A percentile compares a stretch with the other conserved stretches of the same genome.
phyloP scores from a whole-genome alignment of 2,329 filamentous ascomycete species.

The Aspergillus caelatus region DNA sequence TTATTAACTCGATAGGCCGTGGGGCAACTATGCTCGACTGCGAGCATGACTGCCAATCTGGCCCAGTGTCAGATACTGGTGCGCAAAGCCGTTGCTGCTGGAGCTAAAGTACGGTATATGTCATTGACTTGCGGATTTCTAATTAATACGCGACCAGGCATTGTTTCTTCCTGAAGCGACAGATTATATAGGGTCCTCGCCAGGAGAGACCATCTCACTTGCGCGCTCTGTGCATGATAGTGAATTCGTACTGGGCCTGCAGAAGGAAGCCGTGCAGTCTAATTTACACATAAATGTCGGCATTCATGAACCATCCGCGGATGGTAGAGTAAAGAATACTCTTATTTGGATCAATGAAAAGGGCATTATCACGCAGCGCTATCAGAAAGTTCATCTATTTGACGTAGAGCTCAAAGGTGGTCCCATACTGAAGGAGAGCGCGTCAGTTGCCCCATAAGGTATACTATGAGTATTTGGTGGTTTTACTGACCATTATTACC shows the following conservation, averaged over 20 bases:
- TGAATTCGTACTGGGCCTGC: slow-evolving; percentile 76
- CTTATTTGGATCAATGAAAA: slow-evolving; percentile 67
- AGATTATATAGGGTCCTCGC: slow-evolving; percentile 78
- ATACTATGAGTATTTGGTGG: not conserved
- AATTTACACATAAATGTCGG: slow-evolving; percentile 79
- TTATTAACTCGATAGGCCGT: slow-evolving; percentile 63
- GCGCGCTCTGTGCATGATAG: slow-evolving; percentile 67
- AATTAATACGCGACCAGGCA: slow-evolving; percentile 51
- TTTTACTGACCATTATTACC: not conserved
- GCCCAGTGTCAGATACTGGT: slow-evolving; percentile 74
- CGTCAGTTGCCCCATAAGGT: slow-evolving; percentile 34
- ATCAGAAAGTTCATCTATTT: slow-evolving; percentile 92
- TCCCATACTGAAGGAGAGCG: slow-evolving; percentile 64
- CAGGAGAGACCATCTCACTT: slow-evolving; percentile 70
- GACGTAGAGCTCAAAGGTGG: slow-evolving; percentile 66
- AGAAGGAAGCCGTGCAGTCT: slow-evolving; percentile 65
- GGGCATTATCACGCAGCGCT: slow-evolving; percentile 64
- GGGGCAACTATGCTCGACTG: slow-evolving; percentile 86
- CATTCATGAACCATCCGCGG: slow-evolving; percentile 72
- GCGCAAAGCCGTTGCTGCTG: slow-evolving; percentile 70
- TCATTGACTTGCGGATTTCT: not conserved
- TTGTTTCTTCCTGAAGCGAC: slow-evolving; percentile 91
- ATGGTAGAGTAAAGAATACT: slow-evolving; percentile 62
- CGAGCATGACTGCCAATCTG: slow-evolving; percentile 76
- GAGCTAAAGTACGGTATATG: slow-evolving; percentile 67